Evolutionary conservation across 345 rosid genomes (phyloP).

Genomic region (Syzygium aqueum): DNA sequence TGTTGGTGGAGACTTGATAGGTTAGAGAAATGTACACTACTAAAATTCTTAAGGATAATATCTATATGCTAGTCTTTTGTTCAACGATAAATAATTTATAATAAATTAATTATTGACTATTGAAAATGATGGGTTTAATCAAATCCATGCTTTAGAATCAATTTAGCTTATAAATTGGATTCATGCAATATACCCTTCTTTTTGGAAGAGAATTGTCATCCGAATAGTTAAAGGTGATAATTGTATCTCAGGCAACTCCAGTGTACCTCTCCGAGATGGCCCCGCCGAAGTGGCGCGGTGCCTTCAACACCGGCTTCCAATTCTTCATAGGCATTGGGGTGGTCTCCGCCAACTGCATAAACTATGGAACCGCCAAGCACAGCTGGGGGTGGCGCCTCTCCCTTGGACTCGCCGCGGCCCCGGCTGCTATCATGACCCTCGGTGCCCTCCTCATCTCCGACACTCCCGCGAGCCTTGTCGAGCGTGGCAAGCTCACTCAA

Average conservation of each 20-base stretch:
- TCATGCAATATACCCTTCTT: background rate
- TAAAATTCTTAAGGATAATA: background rate
- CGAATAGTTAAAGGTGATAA: background rate
- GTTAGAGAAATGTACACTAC: background rate
- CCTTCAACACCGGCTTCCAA: constrained; percentile 73
- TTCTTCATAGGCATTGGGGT: constrained; percentile 72
- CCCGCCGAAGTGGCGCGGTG: constrained; percentile 83
- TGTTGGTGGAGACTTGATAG: background rate
- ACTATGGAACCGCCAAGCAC: constrained; percentile 43
- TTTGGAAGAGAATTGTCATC: background rate
- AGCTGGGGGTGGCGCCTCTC: constrained; percentile 77
- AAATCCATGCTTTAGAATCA: background rate
- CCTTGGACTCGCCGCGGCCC: constrained; percentile 63
- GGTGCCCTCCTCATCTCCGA: constrained; percentile 70
- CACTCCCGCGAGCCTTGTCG: constrained; percentile 63
- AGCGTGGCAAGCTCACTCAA: constrained; percentile 47
- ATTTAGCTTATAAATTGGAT: background rate
- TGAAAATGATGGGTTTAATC: background rate
- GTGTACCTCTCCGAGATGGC: constrained; percentile 80
- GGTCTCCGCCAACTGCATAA: constrained; percentile 52
- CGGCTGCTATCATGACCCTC: constrained; percentile 61
- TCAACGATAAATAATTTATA: background rate
- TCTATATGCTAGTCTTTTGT: background rate
- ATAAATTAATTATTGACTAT: background rate
- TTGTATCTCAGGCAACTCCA: constrained; percentile 57